These are phyloP conservation scores for Trichoderma atroviride DNA, from an alignment of 2,329 filamentous ascomycete genomes.

Conservation along the genomic window DNA sequence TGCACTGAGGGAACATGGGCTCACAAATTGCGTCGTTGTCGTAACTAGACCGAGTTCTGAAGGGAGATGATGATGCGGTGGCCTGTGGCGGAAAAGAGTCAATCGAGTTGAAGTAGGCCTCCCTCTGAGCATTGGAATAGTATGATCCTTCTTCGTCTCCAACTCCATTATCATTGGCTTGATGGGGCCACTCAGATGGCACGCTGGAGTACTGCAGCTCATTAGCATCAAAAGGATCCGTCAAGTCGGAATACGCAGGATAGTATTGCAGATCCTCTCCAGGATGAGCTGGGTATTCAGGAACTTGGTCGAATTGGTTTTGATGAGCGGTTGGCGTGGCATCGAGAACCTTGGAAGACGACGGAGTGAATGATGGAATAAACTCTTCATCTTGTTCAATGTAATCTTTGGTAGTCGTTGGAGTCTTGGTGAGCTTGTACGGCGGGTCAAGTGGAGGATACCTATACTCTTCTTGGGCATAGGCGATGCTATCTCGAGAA, in stretches of 20 bases:
- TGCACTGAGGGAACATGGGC: conserved; percentile 6
- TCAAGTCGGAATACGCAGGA: not conserved
- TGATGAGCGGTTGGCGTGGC: conserved; percentile 27
- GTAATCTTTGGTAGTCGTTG: not conserved
- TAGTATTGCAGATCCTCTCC: not conserved
- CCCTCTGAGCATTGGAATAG: not conserved
- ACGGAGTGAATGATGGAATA: conserved; percentile 44
- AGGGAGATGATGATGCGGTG: not conserved
- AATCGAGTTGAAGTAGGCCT: not conserved
- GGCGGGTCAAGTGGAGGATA: not conserved
- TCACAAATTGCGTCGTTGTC: not conserved
- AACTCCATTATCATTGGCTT: not conserved
- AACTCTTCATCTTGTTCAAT: conserved; percentile 5
- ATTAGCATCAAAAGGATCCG: not conserved
- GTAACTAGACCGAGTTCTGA: not conserved
- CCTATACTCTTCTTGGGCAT: not conserved
- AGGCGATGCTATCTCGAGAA: not conserved
- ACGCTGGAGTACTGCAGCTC: not conserved
- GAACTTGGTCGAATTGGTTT: not conserved
- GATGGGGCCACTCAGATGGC: not conserved
- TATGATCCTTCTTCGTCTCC: not conserved
- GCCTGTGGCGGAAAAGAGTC: not conserved
- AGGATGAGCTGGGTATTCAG: not conserved
- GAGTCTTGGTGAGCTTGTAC: not conserved
- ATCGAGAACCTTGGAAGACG: conserved; percentile 38